Evolutionary conservation across 2,329 filamentous ascomycete species (phyloP).

Genomic region (Purpureocillium lavendulum): DNA sequence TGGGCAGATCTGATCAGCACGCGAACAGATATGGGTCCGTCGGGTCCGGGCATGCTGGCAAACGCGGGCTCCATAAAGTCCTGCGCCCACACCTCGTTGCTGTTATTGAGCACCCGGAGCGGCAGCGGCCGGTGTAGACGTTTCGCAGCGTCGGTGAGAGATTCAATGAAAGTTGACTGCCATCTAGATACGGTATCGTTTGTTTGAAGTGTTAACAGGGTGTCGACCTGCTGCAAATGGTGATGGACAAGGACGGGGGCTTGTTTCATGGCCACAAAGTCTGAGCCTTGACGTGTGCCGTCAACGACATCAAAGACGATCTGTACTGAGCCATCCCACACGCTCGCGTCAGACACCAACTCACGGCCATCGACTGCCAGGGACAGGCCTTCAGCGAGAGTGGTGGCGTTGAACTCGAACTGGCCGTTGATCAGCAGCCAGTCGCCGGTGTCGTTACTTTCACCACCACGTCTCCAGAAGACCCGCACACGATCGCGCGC

Average conservation of each 20-base stretch:
- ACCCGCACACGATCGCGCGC: too few species aligned
- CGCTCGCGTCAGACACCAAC: slow-evolving; percentile 21
- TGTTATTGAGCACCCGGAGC: slow-evolving; percentile 1
- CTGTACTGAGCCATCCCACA: slow-evolving; percentile 1
- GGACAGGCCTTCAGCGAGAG: not conserved
- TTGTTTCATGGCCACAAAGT: slow-evolving; percentile 3
- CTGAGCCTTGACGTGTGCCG: not conserved
- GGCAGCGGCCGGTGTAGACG: not conserved
- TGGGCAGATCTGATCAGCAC: slow-evolving; percentile 19
- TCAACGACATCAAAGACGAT: slow-evolving; percentile 2
- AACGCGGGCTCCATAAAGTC: slow-evolving; percentile 26
- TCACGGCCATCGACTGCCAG: slow-evolving; percentile 2
- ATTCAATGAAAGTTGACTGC: not conserved
- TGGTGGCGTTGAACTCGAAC: not conserved
- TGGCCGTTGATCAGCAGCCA: slow-evolving; percentile 1
- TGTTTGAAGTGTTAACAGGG: not conserved
- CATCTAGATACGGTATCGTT: too few species aligned
- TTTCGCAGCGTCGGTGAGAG: not conserved
- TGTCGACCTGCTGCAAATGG: slow-evolving; percentile 2
- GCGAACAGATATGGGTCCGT: slow-evolving; percentile 17
- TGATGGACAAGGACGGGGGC: slow-evolving; percentile 5
- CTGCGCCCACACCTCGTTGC: slow-evolving; percentile 22
- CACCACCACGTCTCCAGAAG: not conserved
- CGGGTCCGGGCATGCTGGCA: slow-evolving; percentile 21
- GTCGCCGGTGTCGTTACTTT: not conserved